These are phyloP conservation scores for Euphorbia lathyris DNA, from an alignment of 345 rosid genomes.

Conservation along the genomic window DNA sequence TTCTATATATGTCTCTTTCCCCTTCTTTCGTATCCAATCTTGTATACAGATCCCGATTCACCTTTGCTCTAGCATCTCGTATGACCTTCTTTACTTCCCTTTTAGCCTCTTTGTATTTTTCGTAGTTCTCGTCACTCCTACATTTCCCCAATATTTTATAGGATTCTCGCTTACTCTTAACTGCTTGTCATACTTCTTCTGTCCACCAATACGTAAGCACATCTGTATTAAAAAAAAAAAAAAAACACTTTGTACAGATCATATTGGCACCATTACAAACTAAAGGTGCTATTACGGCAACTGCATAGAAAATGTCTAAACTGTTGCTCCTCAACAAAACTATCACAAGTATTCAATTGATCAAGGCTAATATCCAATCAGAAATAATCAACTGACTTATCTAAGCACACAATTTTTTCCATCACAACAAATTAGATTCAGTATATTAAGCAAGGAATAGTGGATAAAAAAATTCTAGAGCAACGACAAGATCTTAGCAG, in stretches of 20 bases:
- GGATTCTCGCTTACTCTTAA: too few species aligned
- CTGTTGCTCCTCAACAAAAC: background rate
- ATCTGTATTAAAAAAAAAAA: background rate
- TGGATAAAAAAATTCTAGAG: background rate
- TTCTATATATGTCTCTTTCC: too few species aligned
- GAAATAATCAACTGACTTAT: background rate
- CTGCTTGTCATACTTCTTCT: too few species aligned
- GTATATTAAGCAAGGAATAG: background rate
- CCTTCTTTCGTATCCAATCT: too few species aligned
- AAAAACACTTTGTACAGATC: background rate
- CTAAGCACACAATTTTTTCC: background rate
- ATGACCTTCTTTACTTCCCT: too few species aligned
- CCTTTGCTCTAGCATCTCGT: too few species aligned
- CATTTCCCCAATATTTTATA: too few species aligned
- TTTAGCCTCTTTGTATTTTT: too few species aligned
- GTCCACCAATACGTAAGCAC: background rate
- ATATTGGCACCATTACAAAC: constrained; percentile 1
- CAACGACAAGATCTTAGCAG: too few species aligned
- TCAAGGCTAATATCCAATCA: background rate
- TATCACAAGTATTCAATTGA: background rate
- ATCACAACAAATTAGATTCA: background rate
- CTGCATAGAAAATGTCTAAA: background rate
- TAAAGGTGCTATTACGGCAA: constrained; percentile 11
- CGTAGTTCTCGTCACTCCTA: too few species aligned
- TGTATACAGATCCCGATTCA: too few species aligned